These are phyloP conservation scores for Trichocladium uniseriatum DNA, from an alignment of 495 filamentous ascomycete genomes.

Conservation along the genomic window DNA sequence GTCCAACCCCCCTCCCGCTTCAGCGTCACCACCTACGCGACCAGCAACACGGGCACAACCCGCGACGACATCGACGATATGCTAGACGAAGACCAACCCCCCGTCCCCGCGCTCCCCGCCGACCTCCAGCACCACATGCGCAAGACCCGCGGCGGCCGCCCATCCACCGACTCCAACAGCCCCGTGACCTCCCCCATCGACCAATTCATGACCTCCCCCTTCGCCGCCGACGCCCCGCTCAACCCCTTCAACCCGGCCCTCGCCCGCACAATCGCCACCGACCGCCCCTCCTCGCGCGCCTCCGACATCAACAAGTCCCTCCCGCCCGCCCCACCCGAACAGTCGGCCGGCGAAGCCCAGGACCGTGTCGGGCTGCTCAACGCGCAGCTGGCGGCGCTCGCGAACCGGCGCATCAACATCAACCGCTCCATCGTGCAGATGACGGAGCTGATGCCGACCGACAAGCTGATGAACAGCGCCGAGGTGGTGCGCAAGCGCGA, in stretches of 20 bases:
- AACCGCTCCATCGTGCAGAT: conserved; percentile 63
- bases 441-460: conserved; percentile 52
- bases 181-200: conserved; percentile 24
- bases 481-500: conserved; percentile 45
- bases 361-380: conserved; percentile 60
- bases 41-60: conserved; percentile 47
- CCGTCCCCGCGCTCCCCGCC: conserved; percentile 25
- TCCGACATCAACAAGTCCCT: conserved; percentile 46
- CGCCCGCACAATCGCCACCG: conserved; percentile 10
- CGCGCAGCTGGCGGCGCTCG: conserved; percentile 55
- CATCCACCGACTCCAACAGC: conserved; percentile 9
- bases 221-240: background rate
- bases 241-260: conserved; percentile 5
- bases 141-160: conserved; percentile 15
- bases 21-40: conserved; percentile 63
- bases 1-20: conserved; percentile 57
- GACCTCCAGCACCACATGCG: background rate
- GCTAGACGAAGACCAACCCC: conserved; percentile 23
- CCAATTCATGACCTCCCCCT: conserved; percentile 22
- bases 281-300: conserved; percentile 19
- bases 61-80: conserved; percentile 41
- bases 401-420: conserved; percentile 58
- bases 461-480: conserved; percentile 37
- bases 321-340: conserved; percentile 49
- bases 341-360: conserved; percentile 33